Conservation (phyloP, 2,329 filamentous ascomycete species). For the Scytalidium lignicola region DNA sequence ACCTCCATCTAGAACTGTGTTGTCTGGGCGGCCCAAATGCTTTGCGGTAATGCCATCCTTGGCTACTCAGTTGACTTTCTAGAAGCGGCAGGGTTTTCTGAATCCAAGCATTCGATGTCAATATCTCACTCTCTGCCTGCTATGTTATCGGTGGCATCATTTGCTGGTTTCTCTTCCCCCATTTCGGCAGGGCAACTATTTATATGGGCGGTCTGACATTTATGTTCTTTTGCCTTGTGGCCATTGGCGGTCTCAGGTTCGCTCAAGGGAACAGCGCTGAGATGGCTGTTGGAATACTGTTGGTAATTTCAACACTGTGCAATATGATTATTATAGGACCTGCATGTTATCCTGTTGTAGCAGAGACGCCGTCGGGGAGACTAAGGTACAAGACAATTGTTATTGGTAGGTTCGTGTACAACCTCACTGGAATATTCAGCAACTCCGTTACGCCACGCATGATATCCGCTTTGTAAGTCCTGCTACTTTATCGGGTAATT, state of each 20-base stretch:
- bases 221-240: constrained; percentile 44
- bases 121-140: constrained; percentile 34
- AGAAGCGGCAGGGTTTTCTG: constrained; percentile 32
- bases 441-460: constrained; percentile 24
- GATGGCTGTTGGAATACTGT: constrained; percentile 29
- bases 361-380: constrained; percentile 19
- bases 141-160: constrained; percentile 35
- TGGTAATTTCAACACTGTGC: constrained; percentile 26
- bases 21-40: constrained; percentile 34
- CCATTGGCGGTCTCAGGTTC: constrained; percentile 78
- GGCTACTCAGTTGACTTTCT: constrained; percentile 35
- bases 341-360: constrained; percentile 22
- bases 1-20: constrained; percentile 27
- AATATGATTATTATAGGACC: constrained; percentile 33
- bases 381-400: constrained; percentile 23
- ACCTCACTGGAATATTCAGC: constrained; percentile 20
- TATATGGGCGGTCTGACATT: constrained; percentile 34
- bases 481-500: background rate
- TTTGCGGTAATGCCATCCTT: constrained; percentile 32
- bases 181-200: constrained; percentile 34
- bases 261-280: constrained; percentile 60
- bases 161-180: constrained; percentile 36
- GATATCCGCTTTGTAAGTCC: constrained; percentile 11
- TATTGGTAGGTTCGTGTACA: constrained; percentile 22
- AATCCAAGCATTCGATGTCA: constrained; percentile 34